A percentile compares a stretch with the other conserved stretches of the same genome.
These are phyloP conservation scores for Pythium biforme DNA, from an alignment of 352 stramenopile species.

Conservation along the genomic window DNA sequence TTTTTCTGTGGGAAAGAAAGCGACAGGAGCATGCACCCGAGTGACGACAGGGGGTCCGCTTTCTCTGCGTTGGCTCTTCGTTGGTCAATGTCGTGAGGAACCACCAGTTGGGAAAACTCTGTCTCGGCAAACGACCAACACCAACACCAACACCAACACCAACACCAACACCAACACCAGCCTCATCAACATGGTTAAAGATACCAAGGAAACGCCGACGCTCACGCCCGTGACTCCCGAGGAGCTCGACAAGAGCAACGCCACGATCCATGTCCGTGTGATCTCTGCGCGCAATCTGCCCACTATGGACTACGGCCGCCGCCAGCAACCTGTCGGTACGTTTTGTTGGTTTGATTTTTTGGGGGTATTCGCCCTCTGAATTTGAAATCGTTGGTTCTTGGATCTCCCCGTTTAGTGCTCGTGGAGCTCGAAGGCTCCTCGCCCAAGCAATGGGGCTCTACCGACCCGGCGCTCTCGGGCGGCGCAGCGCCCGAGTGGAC, in stretches of 20 bases:
- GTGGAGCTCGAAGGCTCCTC: slow-evolving; percentile 65
- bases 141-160: not conserved
- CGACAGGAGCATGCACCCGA: slow-evolving; percentile 17
- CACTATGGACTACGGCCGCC: slow-evolving; percentile 80
- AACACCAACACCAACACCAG: not conserved
- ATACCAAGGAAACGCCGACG: slow-evolving; percentile 13
- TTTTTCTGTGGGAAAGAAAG: slow-evolving; percentile 14
- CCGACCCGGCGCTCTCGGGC: slow-evolving; percentile 63
- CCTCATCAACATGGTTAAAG: slow-evolving; percentile 19
- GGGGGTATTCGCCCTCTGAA: too few relatives aligned
- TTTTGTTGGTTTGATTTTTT: not conserved
- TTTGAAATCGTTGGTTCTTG: slow-evolving; percentile 2
- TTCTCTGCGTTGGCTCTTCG: not conserved
- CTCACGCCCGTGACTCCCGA: slow-evolving; percentile 10
- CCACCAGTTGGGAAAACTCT: slow-evolving; percentile 17
- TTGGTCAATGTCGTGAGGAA: not conserved
- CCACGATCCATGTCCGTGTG: slow-evolving; percentile 78
- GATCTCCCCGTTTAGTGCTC: slow-evolving; percentile 38
- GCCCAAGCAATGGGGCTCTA: slow-evolving; percentile 58
- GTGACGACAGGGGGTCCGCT: slow-evolving; percentile 6
- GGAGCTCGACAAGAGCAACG: slow-evolving; percentile 34
- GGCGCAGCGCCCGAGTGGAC: slow-evolving; percentile 65
- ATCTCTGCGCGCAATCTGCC: slow-evolving; percentile 57
- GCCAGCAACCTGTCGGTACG: slow-evolving; percentile 72
- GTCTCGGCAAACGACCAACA: slow-evolving; percentile 1